Base-by-base conservation (phyloP, 2,329 filamentous ascomycete species). In the Sporothrix inflata region DNA sequence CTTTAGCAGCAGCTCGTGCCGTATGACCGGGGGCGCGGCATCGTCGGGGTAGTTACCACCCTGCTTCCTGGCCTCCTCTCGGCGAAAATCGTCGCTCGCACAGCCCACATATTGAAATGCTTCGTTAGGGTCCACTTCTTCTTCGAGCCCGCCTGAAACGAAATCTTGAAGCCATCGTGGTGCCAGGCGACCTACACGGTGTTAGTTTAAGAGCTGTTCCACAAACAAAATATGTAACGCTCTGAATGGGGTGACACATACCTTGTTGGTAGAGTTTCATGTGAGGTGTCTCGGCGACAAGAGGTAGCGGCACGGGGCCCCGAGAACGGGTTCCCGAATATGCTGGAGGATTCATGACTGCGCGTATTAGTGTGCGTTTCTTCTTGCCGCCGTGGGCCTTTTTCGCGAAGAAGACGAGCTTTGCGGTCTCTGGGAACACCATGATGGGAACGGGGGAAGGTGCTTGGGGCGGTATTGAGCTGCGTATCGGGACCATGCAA, bases 101-200 rank as follows among this genome's bases (percentile, higher is more conserved):
- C 74, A 76, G 57, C 74, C 74, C 5, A 76, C 70, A 19, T 70
- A 40, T 21, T 75, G 73, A n/a, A 72, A 60, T 24, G 42, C 27
- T 2, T 60, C 47, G 4, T 9, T 63, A 21, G 12, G 11, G 21
- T 61, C 38, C n/a, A 68, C 24, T 3, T 66, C 69, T 24, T 74
- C 71, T 34, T 55, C 47, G 4, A 77, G 71, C n/a, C 60, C 55
- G 21, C 74, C 73, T 4, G 61, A 49, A 12, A 76, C 9, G 14
- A 77, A 74, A 24, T 76, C 76, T 8, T 76, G 71, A 2, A 77
- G 74, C 76, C 76, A 77, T 63, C 72, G 72, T 8, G 75, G 76
- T 19, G 76, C 75, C 12, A 77, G 69, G 3, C 75, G 75, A 1
- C 76, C 76, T 74, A 67, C 53, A 66, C 30, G 14, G 60, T 30